Conservation (phyloP, 768 basidiomycete species). For the Peribolospora baueri region DNA sequence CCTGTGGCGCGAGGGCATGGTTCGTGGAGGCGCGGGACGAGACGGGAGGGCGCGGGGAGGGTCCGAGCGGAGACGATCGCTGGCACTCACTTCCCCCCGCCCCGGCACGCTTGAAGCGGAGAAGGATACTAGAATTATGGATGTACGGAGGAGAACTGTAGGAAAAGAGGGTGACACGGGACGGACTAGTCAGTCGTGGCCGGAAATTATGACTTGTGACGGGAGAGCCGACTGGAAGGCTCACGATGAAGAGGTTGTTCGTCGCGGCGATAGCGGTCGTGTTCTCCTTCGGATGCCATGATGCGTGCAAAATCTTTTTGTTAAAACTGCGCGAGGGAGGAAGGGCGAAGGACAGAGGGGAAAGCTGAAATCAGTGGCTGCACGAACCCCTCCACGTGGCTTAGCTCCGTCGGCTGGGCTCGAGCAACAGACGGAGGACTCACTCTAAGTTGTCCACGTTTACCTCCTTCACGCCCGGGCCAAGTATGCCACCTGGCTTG, state of each 20-base stretch:
- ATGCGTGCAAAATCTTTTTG: slow-evolving; percentile 71
- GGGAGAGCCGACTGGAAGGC: too few species aligned
- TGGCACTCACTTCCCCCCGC: background rate
- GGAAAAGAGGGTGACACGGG: background rate
- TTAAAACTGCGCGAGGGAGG: slow-evolving; percentile 39
- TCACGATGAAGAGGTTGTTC: slow-evolving; percentile 61
- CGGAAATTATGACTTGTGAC: too few species aligned
- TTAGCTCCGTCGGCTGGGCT: slow-evolving; percentile 29
- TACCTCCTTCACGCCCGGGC: slow-evolving; percentile 42
- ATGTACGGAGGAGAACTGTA: background rate
- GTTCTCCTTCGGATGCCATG: slow-evolving; percentile 92
- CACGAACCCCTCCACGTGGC: slow-evolving; percentile 33
- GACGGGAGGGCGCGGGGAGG: background rate
- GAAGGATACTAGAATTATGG: background rate
- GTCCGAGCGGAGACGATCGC: slow-evolving; percentile 1
- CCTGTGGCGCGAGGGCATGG: too few species aligned
- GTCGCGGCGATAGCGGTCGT: slow-evolving; percentile 26
- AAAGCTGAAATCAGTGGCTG: slow-evolving; percentile 9
- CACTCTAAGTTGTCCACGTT: slow-evolving; percentile 32
- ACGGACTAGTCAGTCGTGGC: background rate
- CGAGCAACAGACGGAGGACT: too few species aligned
- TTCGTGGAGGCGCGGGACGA: too few species aligned
- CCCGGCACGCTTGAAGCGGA: background rate
- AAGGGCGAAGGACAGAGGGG: background rate
- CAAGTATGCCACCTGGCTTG: slow-evolving; percentile 23